Conservation (phyloP, 805 yeast genomes). For the Pichia pseudocactophila region DNA sequence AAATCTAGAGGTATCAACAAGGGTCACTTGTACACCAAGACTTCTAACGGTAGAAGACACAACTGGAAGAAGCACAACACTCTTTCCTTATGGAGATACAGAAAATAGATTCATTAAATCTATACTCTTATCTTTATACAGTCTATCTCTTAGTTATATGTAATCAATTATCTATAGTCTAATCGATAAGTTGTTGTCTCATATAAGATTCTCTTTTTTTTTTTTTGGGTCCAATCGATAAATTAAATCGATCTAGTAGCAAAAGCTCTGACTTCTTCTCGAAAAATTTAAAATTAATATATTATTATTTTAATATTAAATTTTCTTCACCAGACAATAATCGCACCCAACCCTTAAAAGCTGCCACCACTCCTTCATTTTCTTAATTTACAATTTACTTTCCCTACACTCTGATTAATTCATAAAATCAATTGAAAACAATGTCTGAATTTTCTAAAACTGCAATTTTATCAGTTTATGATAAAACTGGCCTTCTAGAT, state of each 20-base stretch:
- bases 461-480: slow-evolving; percentile 94
- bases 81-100: slow-evolving; percentile 98
- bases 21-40: slow-evolving; percentile 99
- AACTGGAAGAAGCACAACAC: slow-evolving; percentile 99
- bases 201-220: too few relatives aligned
- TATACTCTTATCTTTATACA: not conserved
- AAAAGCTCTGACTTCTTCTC: not conserved
- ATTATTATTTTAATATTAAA: not conserved
- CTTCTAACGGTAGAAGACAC: slow-evolving; percentile 97
- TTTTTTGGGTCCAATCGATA: too few relatives aligned
- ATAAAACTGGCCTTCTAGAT: slow-evolving; percentile 93
- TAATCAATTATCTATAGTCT: not conserved
- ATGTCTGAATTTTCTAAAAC: slow-evolving; percentile 48
- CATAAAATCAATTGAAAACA: not conserved
- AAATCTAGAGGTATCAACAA: slow-evolving; percentile 99
- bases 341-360: not conserved
- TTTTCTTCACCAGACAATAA: not conserved
- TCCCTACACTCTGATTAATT: too few relatives aligned
- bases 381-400: too few relatives aligned
- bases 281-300: not conserved
- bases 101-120: slow-evolving; percentile 44
- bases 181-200: too few relatives aligned
- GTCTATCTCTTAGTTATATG: not conserved
- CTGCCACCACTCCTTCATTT: not conserved
- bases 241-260: too few relatives aligned